Percentiles rank a stretch among this genome's conserved stretches.
These are phyloP conservation scores for Scortechinia acanthostroma DNA, from an alignment of 2,329 filamentous ascomycete genomes.

Conservation along the genomic window DNA sequence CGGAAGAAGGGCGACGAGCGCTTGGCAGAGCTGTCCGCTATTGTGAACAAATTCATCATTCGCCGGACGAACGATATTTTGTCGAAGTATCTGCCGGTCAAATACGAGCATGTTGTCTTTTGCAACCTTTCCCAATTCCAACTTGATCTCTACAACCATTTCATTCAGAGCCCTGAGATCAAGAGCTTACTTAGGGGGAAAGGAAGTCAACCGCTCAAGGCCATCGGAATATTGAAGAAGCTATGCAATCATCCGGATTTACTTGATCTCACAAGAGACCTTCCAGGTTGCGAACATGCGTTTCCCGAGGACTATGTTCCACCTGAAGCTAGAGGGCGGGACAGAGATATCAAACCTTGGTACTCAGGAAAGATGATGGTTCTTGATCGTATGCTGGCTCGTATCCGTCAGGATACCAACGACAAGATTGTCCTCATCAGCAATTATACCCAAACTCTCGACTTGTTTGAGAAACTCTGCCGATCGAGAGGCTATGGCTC, in stretches of 20 bases:
- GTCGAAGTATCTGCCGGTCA: conserved; percentile 93
- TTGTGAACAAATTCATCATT: conserved; percentile 98
- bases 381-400: conserved; percentile 92
- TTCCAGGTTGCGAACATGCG: conserved; percentile 76
- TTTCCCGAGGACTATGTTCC: conserved; percentile 84
- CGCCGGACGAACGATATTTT: conserved; percentile 94
- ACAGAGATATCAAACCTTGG: conserved; percentile 88
- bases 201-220: conserved; percentile 90
- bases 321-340: conserved; percentile 78
- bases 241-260: conserved; percentile 97
- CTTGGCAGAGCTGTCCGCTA: conserved; percentile 68
- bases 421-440: conserved; percentile 99
- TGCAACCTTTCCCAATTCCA: conserved; percentile 93
- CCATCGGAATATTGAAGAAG: conserved; percentile 94
- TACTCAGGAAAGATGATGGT: conserved; percentile 98
- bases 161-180: conserved; percentile 91
- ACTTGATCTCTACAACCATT: conserved; percentile 88
- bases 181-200: conserved; percentile 86
- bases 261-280: conserved; percentile 72
- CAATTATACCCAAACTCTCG: conserved; percentile 94
- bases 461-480: conserved; percentile 87
- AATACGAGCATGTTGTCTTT: conserved; percentile 98
- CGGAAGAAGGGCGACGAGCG: conserved; percentile 77
- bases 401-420: conserved; percentile 90
- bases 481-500: conserved; percentile 77